Percentiles rank a stretch among this genome's conserved stretches.
Evolutionary conservation across 306 rosid genomes (phyloP).

Genomic region (barrel medic (Medicago truncatula)): MtrunA17r5.0-ANR NC_053044.1:47358501-47359000

Average conservation of each 20-base stretch:
- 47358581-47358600: conserved; percentile 68
- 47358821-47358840: conserved; percentile 70
- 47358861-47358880: conserved; percentile 87
- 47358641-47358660: conserved; percentile 70
- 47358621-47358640: conserved; percentile 64
- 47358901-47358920: conserved; percentile 41
- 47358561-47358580: conserved; percentile 77
- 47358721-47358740: conserved; percentile 75
- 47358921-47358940: background rate
- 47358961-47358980: background rate
- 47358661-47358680: conserved; percentile 46
- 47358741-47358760: conserved; percentile 52
- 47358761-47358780: conserved; percentile 59
- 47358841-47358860: conserved; percentile 84
- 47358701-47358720: conserved; percentile 78
- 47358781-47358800: conserved; percentile 66
- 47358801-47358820: conserved; percentile 71
- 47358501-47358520: too few relatives aligned
- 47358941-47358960: background rate
- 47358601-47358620: conserved; percentile 57
- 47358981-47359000: background rate
- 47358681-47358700: conserved; percentile 65
- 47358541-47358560: too few relatives aligned
- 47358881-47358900: conserved; percentile 65
- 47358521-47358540: too few relatives aligned